Percentiles rank a stretch among this genome's conserved stretches.
Evolutionary conservation across 805 yeast species (phyloP).

Genomic region (Monosporozyma aerobia): DNA sequence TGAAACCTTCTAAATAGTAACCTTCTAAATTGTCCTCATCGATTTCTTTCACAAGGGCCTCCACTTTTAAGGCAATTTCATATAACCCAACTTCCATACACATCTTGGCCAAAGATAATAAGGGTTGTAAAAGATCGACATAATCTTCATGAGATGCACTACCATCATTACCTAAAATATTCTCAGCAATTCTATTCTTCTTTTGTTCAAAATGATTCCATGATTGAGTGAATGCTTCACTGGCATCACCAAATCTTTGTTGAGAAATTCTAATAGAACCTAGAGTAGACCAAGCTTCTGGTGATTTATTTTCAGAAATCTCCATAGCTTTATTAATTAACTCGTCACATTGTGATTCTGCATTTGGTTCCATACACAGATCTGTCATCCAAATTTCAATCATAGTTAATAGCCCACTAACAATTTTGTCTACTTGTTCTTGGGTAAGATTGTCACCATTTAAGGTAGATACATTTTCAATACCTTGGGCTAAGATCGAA

Average conservation of each 20-base stretch:
- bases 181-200: slow-evolving; percentile 41
- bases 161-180: slow-evolving; percentile 29
- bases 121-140: slow-evolving; percentile 62
- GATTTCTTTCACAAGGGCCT: slow-evolving; percentile 57
- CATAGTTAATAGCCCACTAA: slow-evolving; percentile 72
- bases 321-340: slow-evolving; percentile 56
- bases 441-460: slow-evolving; percentile 24
- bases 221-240: slow-evolving; percentile 51
- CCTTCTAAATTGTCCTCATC: slow-evolving; percentile 80
- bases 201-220: slow-evolving; percentile 59
- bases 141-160: slow-evolving; percentile 34
- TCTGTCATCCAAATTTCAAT: slow-evolving; percentile 98
- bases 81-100: slow-evolving; percentile 68
- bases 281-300: slow-evolving; percentile 74
- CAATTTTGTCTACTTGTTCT: slow-evolving; percentile 47
- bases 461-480: slow-evolving; percentile 30
- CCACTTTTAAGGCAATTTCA: slow-evolving; percentile 59
- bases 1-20: slow-evolving; percentile 75
- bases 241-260: slow-evolving; percentile 64
- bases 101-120: slow-evolving; percentile 62
- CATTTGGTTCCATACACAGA: slow-evolving; percentile 85
- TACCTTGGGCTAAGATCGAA: slow-evolving; percentile 51
- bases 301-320: slow-evolving; percentile 46
- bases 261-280: slow-evolving; percentile 89
- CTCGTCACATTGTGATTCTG: slow-evolving; percentile 71